A percentile compares a stretch with the other conserved stretches of the same genome.
Conservation (phyloP, 371 early-diverging fungal species). For the Capniomyces stellatus region DNA sequence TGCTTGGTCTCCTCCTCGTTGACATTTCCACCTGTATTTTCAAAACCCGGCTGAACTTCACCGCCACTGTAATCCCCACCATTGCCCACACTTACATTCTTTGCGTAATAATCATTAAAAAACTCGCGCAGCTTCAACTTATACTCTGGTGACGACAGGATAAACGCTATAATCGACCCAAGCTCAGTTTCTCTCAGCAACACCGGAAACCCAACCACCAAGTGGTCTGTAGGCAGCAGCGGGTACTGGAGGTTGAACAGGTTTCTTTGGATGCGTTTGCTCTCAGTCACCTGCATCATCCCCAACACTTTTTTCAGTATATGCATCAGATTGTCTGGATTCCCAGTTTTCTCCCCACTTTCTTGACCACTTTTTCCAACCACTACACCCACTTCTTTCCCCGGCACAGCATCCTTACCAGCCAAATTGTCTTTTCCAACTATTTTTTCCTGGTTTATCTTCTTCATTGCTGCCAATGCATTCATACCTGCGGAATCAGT, state of each 20-base stretch:
- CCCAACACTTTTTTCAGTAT: neutral
- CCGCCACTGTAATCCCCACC: too few relatives aligned
- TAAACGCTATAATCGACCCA: conserved; percentile 77
- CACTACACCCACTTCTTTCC: too few relatives aligned
- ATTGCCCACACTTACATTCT: neutral
- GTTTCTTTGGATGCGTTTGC: neutral
- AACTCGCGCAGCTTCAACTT: conserved; percentile 9
- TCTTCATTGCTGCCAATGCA: too few relatives aligned
- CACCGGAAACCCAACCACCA: conserved; percentile 61
- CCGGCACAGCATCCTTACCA: too few relatives aligned
- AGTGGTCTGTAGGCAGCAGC: conserved; percentile 52
- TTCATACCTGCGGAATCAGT: too few relatives aligned
- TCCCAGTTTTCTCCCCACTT: neutral
- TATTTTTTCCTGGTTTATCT: too few relatives aligned
- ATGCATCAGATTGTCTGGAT: too few relatives aligned
- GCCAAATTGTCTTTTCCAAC: too few relatives aligned
- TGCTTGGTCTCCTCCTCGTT: too few relatives aligned
- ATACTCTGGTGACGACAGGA: conserved; percentile 38
- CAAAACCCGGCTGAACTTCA: too few relatives aligned
- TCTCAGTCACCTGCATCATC: neutral
- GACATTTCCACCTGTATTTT: too few relatives aligned
- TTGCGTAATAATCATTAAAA: neutral
- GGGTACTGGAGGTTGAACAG: conserved; percentile 20
- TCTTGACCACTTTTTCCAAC: too few relatives aligned
- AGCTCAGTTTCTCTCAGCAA: conserved; percentile 85